Evolutionary conservation across 352 stramenopile genomes (phyloP), one percentile per base, ranked within the genome.

Genomic region (Phytopythium ostracodes): DNA sequence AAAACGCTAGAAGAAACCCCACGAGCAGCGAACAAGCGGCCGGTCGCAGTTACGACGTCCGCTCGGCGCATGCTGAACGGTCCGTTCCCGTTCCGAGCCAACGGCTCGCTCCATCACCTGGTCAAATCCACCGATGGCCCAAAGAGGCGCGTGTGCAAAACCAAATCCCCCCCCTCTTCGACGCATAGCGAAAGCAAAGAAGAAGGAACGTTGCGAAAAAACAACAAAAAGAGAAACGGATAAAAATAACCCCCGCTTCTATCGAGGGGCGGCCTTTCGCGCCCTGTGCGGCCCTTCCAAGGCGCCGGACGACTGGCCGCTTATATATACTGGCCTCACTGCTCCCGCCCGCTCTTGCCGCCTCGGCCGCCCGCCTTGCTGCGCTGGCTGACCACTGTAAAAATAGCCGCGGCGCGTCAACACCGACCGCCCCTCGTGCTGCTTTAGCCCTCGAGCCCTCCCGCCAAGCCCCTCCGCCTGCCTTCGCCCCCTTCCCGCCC

Each of bases 161-260:
- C 47, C 24, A 53, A 53, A 33, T 29, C 14, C 20, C 24, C 22
- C 24, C 14, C 22, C 46, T 18, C 10, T 35, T 17, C 46, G 46
- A 12, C 18, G 18, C 46, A 9, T 29, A 9, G 2, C 6, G 46
- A 42, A 42, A 42, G 14, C 36, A 42, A 42, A 17, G 36, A 42
- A 12, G 36, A 42, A 33, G 7, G 7, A 33, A 33, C 14, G 36
- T 11, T 42, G 36, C 33, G 33, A 43, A 20, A 38, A 38, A 43
- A 24, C 25, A 60, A 59, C n/a, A 59, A 62, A 68, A 33, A 33
- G 29, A 8, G 29, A 72, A 75, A 76, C 70, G 70, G 70, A 74
- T 75, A 72, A 70, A 77, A 72, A 75, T 74, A 75, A 68, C 67
- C 57, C 64, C 58, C 66, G 40, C 56, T n/a, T n/a, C 29, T 3